These are phyloP conservation scores for Penicillium brasilianum DNA, from an alignment of 2,329 filamentous ascomycete genomes.

Conservation along the genomic window DNA sequence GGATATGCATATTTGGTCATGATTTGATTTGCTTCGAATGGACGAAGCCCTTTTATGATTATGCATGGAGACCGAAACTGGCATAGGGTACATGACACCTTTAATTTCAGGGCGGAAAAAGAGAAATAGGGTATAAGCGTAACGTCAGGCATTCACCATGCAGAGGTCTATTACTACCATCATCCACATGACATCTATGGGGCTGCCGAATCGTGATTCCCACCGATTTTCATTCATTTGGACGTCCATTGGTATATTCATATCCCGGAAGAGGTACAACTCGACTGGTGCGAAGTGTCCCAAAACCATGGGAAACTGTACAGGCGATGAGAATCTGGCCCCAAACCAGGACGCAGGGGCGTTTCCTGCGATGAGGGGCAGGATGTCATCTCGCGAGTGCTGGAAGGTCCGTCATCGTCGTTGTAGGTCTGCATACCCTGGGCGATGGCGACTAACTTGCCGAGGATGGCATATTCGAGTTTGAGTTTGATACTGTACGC, in stretches of 20 bases:
- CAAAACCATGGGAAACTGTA: slow-evolving; percentile 24
- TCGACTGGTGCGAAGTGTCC: slow-evolving; percentile 13
- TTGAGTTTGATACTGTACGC: slow-evolving; percentile 52
- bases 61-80: background rate
- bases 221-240: background rate
- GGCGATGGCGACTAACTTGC: slow-evolving; percentile 45
- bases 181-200: background rate
- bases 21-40: background rate
- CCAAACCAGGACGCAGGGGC: background rate
- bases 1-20: background rate
- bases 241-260: background rate
- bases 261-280: slow-evolving; percentile 5
- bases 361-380: slow-evolving; percentile 15
- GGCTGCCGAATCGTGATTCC: background rate
- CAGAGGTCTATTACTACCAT: too few species aligned
- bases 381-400: slow-evolving; percentile 19
- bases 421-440: slow-evolving; percentile 12
- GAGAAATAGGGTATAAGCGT: background rate
- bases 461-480: slow-evolving; percentile 61
- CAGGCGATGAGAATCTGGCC: background rate
- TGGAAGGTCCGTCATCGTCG: slow-evolving; percentile 20
- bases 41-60: background rate
- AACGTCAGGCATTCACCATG: too few species aligned
- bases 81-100: background rate
- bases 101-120: background rate